Evolutionary conservation across 23 red algal genomes (phyloP), one percentile per base, ranked within the genome.

Genomic region (Agarophyton chilense): DNA sequence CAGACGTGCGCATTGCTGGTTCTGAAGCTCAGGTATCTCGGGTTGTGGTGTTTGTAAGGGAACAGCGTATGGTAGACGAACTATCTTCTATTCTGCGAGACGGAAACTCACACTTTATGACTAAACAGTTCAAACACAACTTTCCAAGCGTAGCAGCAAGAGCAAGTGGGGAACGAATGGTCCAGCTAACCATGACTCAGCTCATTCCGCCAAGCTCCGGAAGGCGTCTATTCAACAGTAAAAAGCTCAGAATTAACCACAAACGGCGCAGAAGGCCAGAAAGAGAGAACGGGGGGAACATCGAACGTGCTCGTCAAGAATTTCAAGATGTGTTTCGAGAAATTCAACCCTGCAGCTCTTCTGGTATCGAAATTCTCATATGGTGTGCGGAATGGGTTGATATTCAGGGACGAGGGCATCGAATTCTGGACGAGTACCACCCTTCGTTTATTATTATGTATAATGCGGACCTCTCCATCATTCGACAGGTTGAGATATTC

Each of bases 391-490:
- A 91, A 16, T 91, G 88, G 88, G 77, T 82, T 41, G 88, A 91
- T 61, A 43, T 39, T 24, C 76, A 91, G 53, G 88, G 88, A 39
- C 65, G 88, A 43, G 77, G 75, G 14, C 65, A 85, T 51, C 64
- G 72, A 22, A 60, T 95, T 58, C 73, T 97, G 10, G 49, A 93
- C 28, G 79, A 88, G 44, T 86, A 73, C 36, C 76, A 89, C 53
- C 97, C 97, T 28, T 77, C 92, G 39, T 90, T 95, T 84, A 65
- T 99, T 35, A 84, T 99, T 33, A 31, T 96, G 65, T 99, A 95
- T 58, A 92, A 99, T 65, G 81, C 97, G 8, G 88, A 84, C 10
- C 44, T 92, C 63, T 36, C 78, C 31, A 34, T 91, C 46, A 82
- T 99, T 41, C 80, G 97, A 31, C 78, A 99, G 53, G 86, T 96